Evolutionary conservation across 495 filamentous ascomycete species (phyloP).

Genomic region (Arthonia radiata): DNA sequence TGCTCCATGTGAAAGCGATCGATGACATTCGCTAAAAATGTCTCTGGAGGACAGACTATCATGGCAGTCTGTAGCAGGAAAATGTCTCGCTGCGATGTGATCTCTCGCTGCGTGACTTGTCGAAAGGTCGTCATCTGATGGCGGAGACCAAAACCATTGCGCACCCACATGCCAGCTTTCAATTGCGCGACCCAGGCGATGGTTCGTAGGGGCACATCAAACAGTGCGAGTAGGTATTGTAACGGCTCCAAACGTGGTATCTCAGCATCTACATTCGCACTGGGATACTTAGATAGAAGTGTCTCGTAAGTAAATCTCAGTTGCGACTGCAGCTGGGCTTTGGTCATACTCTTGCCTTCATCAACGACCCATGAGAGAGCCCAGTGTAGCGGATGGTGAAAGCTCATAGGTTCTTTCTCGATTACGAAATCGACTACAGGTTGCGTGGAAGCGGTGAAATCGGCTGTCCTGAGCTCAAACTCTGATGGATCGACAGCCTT

Average conservation of each 20-base stretch:
- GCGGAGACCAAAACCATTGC: slow-evolving; percentile 81
- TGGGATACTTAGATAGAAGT: too few species aligned
- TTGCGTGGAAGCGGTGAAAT: slow-evolving; percentile 17
- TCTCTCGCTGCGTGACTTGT: slow-evolving; percentile 64
- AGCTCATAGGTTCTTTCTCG: slow-evolving; percentile 74
- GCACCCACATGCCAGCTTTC: slow-evolving; percentile 95
- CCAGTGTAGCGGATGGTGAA: slow-evolving; percentile 93
- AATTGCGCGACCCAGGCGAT: slow-evolving; percentile 95
- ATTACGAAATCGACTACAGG: slow-evolving; percentile 69
- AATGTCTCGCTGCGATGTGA: slow-evolving; percentile 84
- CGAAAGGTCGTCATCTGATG: slow-evolving; percentile 88
- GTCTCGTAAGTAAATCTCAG: slow-evolving; percentile 37
- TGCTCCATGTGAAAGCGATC: slow-evolving; percentile 71
- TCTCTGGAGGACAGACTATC: slow-evolving; percentile 59
- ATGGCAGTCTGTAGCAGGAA: slow-evolving; percentile 80
- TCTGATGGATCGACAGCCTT: slow-evolving; percentile 54
- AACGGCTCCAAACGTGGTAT: slow-evolving; percentile 28
- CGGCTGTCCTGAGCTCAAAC: slow-evolving; percentile 37
- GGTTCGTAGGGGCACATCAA: slow-evolving; percentile 79
- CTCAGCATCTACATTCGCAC: too few species aligned
- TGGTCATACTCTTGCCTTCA: slow-evolving; percentile 51
- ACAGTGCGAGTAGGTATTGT: slow-evolving; percentile 63
- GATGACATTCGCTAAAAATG: slow-evolving; percentile 70
- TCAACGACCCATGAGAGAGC: slow-evolving; percentile 94
- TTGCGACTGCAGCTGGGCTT: slow-evolving; percentile 34